Evolutionary conservation across 257 asterid genomes (phyloP).

Genomic region (Nicotiana paniculata): DNA sequence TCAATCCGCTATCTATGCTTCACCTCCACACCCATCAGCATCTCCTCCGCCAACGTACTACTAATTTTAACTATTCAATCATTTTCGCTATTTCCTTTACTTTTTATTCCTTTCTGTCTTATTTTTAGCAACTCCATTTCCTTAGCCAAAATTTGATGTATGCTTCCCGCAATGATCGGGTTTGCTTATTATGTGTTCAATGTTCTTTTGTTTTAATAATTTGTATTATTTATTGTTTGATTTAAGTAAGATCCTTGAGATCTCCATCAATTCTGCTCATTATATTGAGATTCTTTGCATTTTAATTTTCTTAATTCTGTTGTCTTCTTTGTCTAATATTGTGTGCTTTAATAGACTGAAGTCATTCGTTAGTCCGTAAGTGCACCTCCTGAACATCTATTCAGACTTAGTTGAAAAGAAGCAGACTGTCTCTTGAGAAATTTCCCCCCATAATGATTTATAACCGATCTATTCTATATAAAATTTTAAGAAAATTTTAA

Average conservation of each 20-base stretch:
- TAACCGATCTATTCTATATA: too few species aligned
- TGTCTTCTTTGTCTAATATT: neutral
- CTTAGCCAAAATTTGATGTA: neutral
- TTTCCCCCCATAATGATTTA: too few species aligned
- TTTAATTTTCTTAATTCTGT: neutral
- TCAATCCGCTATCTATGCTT: neutral
- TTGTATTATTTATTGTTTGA: neutral
- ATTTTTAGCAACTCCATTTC: neutral
- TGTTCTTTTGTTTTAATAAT: neutral
- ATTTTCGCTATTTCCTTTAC: neutral
- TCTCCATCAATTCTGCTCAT: neutral
- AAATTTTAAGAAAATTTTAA: too few species aligned
- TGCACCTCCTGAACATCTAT: neutral
- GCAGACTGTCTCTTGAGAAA: too few species aligned
- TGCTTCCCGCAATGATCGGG: neutral
- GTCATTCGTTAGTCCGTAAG: neutral
- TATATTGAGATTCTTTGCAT: neutral
- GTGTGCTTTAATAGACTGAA: neutral
- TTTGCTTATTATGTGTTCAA: neutral
- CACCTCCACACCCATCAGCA: neutral
- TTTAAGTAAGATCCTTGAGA: neutral
- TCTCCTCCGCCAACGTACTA: neutral
- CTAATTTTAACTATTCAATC: neutral
- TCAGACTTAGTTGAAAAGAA: too few species aligned
- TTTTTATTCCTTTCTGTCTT: neutral